Evolutionary conservation across 495 filamentous ascomycete species (phyloP).

Genomic region (Pseudomonodictys pantanalensis): DNA sequence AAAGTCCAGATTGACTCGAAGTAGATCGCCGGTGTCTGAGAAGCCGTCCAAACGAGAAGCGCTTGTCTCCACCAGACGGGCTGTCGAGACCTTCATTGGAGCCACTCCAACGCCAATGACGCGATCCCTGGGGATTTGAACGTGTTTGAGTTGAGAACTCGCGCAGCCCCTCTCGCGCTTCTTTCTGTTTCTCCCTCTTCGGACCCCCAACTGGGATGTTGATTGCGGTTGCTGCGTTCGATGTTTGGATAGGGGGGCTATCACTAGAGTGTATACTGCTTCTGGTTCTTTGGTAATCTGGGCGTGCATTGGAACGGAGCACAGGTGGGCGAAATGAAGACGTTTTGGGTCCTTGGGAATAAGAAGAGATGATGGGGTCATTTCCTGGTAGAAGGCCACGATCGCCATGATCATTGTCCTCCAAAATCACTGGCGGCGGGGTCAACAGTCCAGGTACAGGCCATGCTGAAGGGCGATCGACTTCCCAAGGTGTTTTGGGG

Average conservation of each 20-base stretch:
- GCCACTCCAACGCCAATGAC: constrained; percentile 13
- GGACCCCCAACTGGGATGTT: not conserved
- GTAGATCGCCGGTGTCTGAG: too few species aligned
- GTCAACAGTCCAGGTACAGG: not conserved
- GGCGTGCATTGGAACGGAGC: not conserved
- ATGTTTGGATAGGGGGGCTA: not conserved
- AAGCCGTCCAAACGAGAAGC: too few species aligned
- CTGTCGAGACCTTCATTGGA: too few species aligned
- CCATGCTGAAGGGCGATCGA: not conserved
- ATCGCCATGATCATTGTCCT: not conserved
- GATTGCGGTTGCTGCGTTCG: not conserved
- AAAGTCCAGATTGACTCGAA: too few species aligned
- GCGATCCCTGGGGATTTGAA: not conserved
- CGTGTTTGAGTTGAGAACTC: too few species aligned
- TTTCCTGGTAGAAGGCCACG: not conserved
- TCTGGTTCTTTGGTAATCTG: not conserved
- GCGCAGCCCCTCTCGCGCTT: too few species aligned
- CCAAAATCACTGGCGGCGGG: not conserved
- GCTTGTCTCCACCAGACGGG: too few species aligned
- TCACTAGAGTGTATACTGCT: not conserved
- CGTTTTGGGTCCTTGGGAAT: not conserved
- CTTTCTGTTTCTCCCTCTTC: too few species aligned
- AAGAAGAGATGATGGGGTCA: not conserved
- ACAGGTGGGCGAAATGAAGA: not conserved
- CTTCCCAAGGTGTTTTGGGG: constrained; percentile 19